phyloP scores from a whole-genome alignment of 495 filamentous ascomycete genomes.

The Xylaria nigripes region DNA sequence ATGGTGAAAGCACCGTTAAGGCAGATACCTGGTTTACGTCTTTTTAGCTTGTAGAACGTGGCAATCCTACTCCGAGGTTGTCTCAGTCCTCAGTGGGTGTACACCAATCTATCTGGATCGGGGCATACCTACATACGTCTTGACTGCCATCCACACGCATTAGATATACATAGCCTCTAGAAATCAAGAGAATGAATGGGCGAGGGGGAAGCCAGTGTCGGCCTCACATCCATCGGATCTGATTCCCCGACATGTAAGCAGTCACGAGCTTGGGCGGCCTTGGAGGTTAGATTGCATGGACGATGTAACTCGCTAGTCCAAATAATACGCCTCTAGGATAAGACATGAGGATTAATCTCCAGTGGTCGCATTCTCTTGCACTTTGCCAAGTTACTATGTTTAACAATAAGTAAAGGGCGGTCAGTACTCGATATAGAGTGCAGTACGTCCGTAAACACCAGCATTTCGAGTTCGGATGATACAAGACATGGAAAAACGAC shows the following conservation, averaged over 20 bases:
- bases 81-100: slow-evolving; percentile 3
- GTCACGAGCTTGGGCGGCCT: not conserved
- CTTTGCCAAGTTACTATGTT: too few species aligned
- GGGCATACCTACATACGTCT: not conserved
- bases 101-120: not conserved
- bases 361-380: too few species aligned
- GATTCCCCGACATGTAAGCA: not conserved
- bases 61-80: not conserved
- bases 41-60: not conserved
- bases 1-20: not conserved
- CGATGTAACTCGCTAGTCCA: not conserved
- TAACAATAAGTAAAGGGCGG: too few species aligned
- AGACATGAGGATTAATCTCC: too few species aligned
- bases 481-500: too few species aligned
- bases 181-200: not conserved
- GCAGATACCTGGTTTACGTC: not conserved
- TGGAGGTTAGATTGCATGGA: not conserved
- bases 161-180: slow-evolving; percentile 2
- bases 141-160: not conserved
- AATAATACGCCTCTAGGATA: not conserved
- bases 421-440: too few species aligned
- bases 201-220: slow-evolving; percentile 3
- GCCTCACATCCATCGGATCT: not conserved
- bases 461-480: too few species aligned
- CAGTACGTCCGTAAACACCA: too few species aligned